A percentile compares a stretch with the other conserved stretches of the same genome.
Conservation (phyloP, 495 filamentous ascomycete genomes). For the Talaromyces nanjingensis region DNA sequence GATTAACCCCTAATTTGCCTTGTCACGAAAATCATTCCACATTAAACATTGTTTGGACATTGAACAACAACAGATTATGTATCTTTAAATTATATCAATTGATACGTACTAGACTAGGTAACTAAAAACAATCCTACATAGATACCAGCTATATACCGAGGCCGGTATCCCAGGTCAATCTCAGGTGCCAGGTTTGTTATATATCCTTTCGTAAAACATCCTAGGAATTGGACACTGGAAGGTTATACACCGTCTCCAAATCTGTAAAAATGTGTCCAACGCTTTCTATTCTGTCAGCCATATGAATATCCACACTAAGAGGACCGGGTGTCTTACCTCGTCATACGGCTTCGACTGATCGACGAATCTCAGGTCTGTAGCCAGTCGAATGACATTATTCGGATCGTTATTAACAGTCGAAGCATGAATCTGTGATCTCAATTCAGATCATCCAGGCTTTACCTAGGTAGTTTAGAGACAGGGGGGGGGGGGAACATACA, state of each 20-base stretch:
- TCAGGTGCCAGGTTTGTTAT: neutral
- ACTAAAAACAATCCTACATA: too few species aligned
- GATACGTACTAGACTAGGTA: too few species aligned
- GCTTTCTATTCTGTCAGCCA: neutral
- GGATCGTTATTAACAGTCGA: slow-evolving; percentile 49
- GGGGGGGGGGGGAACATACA: slow-evolving; percentile 19
- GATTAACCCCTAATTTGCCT: neutral
- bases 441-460: neutral
- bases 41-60: too few species aligned
- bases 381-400: slow-evolving; percentile 47
- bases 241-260: neutral
- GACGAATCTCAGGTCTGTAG: slow-evolving; percentile 50
- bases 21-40: too few species aligned
- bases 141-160: too few species aligned
- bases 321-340: slow-evolving; percentile 11
- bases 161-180: too few species aligned
- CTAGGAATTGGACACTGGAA: neutral
- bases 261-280: neutral
- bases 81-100: too few species aligned
- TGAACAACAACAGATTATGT: too few species aligned
- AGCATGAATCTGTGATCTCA: slow-evolving; percentile 44
- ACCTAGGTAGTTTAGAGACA: neutral
- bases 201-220: too few species aligned
- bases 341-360: slow-evolving; percentile 45
- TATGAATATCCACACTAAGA: neutral